Evolutionary conservation across 768 basidiomycete genomes (phyloP).

Genomic region (Mycena epipterygia): DNA sequence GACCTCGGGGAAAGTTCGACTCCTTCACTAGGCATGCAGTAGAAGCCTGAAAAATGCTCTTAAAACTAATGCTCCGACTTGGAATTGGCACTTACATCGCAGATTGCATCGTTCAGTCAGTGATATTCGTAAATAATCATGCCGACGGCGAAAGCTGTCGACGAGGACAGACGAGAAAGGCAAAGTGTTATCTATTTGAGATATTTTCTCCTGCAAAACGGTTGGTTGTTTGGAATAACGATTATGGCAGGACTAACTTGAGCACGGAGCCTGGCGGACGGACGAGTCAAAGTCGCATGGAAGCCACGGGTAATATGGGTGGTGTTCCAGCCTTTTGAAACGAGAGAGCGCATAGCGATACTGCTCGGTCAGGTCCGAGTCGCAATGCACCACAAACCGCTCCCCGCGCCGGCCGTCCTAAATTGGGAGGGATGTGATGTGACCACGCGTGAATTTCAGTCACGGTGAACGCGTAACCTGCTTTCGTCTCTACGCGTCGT

Average conservation of each 20-base stretch:
- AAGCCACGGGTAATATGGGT: constrained; percentile 1
- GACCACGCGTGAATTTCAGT: constrained; percentile 48
- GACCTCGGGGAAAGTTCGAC: constrained; percentile 76
- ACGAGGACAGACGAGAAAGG: constrained; percentile 56
- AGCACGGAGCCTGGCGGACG: constrained; percentile 24
- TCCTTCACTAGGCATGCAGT: constrained; percentile 91
- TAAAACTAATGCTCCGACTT: constrained; percentile 20
- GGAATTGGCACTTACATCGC: constrained; percentile 66
- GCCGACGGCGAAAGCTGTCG: constrained; percentile 77
- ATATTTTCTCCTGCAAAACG: constrained; percentile 66
- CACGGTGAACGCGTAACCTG: constrained; percentile 64
- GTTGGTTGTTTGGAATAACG: not conserved
- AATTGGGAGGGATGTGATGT: constrained; percentile 34
- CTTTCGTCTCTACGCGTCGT: constrained; percentile 29
- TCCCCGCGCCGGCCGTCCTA: too few relatives aligned
- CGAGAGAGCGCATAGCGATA: constrained; percentile 3
- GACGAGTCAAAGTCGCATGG: constrained; percentile 4
- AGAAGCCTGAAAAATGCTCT: constrained; percentile 76
- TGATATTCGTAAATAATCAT: constrained; percentile 91
- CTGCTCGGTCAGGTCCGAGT: constrained; percentile 1
- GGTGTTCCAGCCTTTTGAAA: not conserved
- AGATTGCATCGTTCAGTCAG: constrained; percentile 91
- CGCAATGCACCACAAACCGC: too few relatives aligned
- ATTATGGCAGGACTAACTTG: constrained; percentile 30
- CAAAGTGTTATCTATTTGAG: constrained; percentile 67